Conservation (phyloP, 2,329 filamentous ascomycete species). For the Intubia oerlemansii region DNA sequence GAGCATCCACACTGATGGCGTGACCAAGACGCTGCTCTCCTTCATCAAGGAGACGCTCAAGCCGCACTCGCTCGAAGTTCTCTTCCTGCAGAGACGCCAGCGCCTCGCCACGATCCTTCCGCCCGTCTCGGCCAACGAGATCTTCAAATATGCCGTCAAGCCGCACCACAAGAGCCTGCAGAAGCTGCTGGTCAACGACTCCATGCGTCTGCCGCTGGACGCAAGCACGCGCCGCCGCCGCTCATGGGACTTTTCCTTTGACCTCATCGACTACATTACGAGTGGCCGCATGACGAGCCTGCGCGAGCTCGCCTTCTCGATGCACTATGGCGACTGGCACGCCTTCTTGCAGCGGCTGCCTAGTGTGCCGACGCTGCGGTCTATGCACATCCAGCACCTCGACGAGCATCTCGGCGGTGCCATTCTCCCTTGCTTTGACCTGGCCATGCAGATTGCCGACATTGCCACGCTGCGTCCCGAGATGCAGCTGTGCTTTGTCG, state of each 20-base stretch:
- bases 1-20: slow-evolving; percentile 53
- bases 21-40: slow-evolving; percentile 44
- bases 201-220: slow-evolving; percentile 22
- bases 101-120: slow-evolving; percentile 28
- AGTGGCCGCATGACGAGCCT: slow-evolving; percentile 55
- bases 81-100: slow-evolving; percentile 46
- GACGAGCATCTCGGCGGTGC: slow-evolving; percentile 6
- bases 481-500: slow-evolving; percentile 58
- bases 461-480: slow-evolving; percentile 58
- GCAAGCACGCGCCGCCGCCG: slow-evolving; percentile 28
- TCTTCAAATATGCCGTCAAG: slow-evolving; percentile 48
- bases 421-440: slow-evolving; percentile 38
- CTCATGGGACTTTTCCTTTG: slow-evolving; percentile 49
- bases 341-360: slow-evolving; percentile 58
- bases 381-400: slow-evolving; percentile 12
- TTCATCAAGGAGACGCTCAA: slow-evolving; percentile 61
- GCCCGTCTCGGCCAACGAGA: slow-evolving; percentile 46
- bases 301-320: slow-evolving; percentile 47
- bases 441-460: slow-evolving; percentile 57
- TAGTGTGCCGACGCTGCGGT: slow-evolving; percentile 45
- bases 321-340: slow-evolving; percentile 66
- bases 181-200: slow-evolving; percentile 55
- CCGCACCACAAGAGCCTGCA: slow-evolving; percentile 50
- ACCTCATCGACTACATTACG: slow-evolving; percentile 51
- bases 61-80: slow-evolving; percentile 57